Evolutionary conservation across 2,329 filamentous ascomycete species (phyloP), one percentile per base, ranked within the genome.

Genomic region (Orbilia quercus): DNA sequence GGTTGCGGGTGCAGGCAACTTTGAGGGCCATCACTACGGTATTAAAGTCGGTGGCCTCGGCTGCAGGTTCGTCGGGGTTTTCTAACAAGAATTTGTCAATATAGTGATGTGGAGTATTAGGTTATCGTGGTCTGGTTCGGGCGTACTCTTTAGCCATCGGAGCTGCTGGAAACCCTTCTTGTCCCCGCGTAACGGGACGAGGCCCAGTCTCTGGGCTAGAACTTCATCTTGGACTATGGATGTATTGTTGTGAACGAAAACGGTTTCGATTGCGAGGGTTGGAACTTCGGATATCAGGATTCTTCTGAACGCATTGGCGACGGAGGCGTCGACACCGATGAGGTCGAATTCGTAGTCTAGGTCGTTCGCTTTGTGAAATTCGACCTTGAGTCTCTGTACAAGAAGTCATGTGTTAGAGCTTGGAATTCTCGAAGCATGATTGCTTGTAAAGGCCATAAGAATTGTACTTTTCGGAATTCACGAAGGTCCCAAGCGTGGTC

Each of bases 181-280:
- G 74, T 88, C 87, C 76, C 91, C 95, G 76, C 89, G 90, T 77
- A 99, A 89, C 16, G 96, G 95, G 62, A 99, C 90, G 48, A 99
- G 87, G 70, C 95, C 95, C 31, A 99, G 85, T 47, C 95, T 87
- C 80, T 95, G 91, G 14, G 93, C 90, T 57, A 99, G 88, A 2
- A 99, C 94, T 83, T 99, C 95, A 80, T 99, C 95, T 81, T 98
- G 94, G 79, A 99, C 95, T 36, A 99, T 92, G 3, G 92, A 96
- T 55, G 94, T 98, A 84, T 99, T 99, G 84, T 97, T 96, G 80
- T 91, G 87, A 76, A 98, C 89, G 82, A 90, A 99, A 80, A 96
- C 91, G 75, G 88, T 89, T 84, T 99, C 95, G 79, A 99, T 93
- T 77, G 96, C 95, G 48, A 99, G 86, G 1, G 92, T 95, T 16